These are phyloP conservation scores for Trametes hirsuta DNA, from an alignment of 1,284 basidiomycete species.

Conservation along the genomic window DNA sequence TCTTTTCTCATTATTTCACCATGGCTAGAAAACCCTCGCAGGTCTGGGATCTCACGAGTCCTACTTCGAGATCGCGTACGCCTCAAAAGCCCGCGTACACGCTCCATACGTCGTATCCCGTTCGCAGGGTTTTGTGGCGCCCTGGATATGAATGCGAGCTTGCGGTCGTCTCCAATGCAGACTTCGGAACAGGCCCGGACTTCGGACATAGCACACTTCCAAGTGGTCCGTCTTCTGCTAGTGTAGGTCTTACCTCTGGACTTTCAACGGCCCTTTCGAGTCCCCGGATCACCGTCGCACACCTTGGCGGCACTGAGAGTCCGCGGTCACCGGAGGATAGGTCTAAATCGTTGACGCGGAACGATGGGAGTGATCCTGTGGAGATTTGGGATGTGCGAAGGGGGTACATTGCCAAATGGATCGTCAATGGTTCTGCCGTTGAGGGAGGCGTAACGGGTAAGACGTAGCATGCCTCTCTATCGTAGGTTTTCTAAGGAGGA, in stretches of 20 bases:
- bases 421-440: slow-evolving; percentile 58
- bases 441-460: slow-evolving; percentile 76
- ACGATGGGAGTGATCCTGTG: slow-evolving; percentile 56
- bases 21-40: slow-evolving; percentile 32
- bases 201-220: slow-evolving; percentile 16
- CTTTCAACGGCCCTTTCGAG: slow-evolving; percentile 21
- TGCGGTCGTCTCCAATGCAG: slow-evolving; percentile 69
- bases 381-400: slow-evolving; percentile 91
- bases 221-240: slow-evolving; percentile 8
- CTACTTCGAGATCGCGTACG: slow-evolving; percentile 52
- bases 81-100: slow-evolving; percentile 69
- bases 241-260: slow-evolving; percentile 8
- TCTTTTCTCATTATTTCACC: too few relatives aligned
- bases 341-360: slow-evolving; percentile 31
- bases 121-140: slow-evolving; percentile 79
- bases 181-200: slow-evolving; percentile 45
- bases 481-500: neutral
- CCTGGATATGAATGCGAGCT: slow-evolving; percentile 83
- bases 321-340: slow-evolving; percentile 15
- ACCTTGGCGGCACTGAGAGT: slow-evolving; percentile 15
- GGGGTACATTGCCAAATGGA: slow-evolving; percentile 84
- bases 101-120: slow-evolving; percentile 75
- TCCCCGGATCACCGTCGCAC: slow-evolving; percentile 18
- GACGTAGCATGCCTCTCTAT: slow-evolving; percentile 11
- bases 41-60: slow-evolving; percentile 78